Evolutionary conservation across 805 yeast species (phyloP).

Genomic region (Yamadazyma sp.): DNA sequence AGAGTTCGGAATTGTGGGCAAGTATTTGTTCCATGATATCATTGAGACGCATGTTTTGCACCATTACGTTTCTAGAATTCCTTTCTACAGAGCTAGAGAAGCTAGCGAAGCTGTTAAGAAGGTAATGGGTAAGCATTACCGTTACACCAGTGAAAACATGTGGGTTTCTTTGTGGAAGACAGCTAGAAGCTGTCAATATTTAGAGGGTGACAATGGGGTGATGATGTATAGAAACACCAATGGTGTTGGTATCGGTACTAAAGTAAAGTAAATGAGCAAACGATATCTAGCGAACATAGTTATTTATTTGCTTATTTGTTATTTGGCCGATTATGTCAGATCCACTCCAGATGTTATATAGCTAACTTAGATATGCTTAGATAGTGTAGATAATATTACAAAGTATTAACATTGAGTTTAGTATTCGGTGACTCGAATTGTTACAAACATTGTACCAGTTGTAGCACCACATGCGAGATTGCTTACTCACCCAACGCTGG

Average conservation of each 20-base stretch:
- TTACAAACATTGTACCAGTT: no score
- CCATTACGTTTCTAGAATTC: constrained; percentile 80
- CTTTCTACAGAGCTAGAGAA: constrained; percentile 83
- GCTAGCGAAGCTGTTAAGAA: constrained; percentile 76
- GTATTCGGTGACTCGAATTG: no score
- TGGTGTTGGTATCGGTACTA: constrained; percentile 37
- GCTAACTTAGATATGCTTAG: no score
- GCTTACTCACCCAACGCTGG: no score
- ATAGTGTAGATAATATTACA: no score
- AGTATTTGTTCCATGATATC: constrained; percentile 80
- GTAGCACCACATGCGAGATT: no score
- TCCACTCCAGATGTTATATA: no score
- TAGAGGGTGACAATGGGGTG: constrained; percentile 70
- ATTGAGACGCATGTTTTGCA: constrained; percentile 89
- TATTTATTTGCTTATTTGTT: no score
- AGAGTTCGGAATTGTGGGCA: constrained; percentile 77
- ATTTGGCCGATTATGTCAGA: no score
- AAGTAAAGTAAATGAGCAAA: constrained; percentile 9
- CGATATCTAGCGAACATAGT: no score
- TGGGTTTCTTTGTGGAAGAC: constrained; percentile 64
- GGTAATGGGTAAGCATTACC: constrained; percentile 84
- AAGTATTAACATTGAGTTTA: no score
- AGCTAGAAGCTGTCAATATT: constrained; percentile 67
- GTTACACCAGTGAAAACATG: constrained; percentile 68
- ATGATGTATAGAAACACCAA: constrained; percentile 75